Evolutionary conservation across 805 yeast genomes (phyloP).

Genomic region (Schizosaccharomyces osmophilus): DNA sequence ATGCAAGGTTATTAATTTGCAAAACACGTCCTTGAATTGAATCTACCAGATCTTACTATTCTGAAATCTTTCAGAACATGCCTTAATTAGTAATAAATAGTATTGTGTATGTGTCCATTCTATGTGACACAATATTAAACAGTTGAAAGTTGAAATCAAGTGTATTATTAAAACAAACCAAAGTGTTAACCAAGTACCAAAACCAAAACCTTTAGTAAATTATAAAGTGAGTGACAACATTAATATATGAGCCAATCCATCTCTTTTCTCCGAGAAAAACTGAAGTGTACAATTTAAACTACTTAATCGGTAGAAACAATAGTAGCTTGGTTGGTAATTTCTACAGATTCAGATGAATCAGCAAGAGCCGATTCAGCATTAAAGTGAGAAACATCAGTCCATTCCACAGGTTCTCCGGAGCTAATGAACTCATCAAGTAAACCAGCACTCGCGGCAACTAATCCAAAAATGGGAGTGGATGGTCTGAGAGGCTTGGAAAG

Average conservation of each 20-base stretch:
- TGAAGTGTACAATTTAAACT: neutral
- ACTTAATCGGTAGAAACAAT: neutral
- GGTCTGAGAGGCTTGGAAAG: conserved; percentile 90
- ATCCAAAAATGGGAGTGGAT: conserved; percentile 84
- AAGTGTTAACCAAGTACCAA: no score
- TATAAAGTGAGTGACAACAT: no score
- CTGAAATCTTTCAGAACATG: no score
- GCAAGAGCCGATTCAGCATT: neutral
- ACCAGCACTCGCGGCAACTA: conserved; percentile 50
- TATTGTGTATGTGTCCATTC: no score
- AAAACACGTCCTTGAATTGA: no score
- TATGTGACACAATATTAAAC: no score
- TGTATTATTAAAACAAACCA: no score
- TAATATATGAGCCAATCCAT: conserved; percentile 9
- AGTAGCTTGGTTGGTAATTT: neutral
- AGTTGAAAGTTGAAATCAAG: no score
- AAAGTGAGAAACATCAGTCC: neutral
- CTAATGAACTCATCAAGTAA: neutral
- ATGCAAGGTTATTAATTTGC: no score
- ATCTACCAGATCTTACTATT: no score
- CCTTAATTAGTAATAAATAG: no score
- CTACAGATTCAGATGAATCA: neutral
- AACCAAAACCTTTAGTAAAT: no score
- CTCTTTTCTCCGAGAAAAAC: conserved; percentile 6
- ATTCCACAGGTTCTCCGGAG: neutral